phyloP scores from a whole-genome alignment of 257 asterid genomes.

The Voacanga thouarsii region DNA sequence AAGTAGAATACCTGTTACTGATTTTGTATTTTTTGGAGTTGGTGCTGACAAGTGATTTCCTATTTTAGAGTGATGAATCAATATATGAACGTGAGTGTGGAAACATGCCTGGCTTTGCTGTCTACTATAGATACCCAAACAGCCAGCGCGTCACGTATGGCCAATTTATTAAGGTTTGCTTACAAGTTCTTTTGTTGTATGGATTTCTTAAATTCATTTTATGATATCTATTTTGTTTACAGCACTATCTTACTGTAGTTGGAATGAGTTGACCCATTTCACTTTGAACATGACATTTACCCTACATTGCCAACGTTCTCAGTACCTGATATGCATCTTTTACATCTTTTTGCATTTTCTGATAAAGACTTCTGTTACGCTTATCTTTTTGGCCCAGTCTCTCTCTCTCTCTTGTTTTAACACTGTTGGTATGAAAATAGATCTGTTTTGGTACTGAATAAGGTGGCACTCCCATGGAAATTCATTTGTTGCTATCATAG shows the following conservation, averaged over 20 bases:
- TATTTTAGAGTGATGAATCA: conserved; percentile 78
- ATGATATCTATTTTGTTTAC: neutral
- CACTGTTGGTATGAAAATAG: neutral
- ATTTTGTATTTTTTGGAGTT: neutral
- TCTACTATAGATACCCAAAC: conserved; percentile 92
- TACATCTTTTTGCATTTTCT: neutral
- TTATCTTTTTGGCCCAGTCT: neutral
- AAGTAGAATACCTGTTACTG: too few species aligned
- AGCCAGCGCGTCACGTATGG: conserved; percentile 95
- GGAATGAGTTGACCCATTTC: neutral
- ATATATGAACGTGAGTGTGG: conserved; percentile 97
- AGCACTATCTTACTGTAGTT: neutral
- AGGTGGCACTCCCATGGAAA: neutral
- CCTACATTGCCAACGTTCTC: neutral
- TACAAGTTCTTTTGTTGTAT: neutral
- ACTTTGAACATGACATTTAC: neutral
- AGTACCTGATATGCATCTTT: neutral
- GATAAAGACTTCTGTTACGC: neutral
- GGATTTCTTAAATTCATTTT: neutral
- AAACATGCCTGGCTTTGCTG: conserved; percentile 99
- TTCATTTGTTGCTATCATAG: neutral
- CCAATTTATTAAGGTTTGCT: conserved; percentile 88
- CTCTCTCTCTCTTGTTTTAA: neutral
- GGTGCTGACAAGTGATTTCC: neutral
- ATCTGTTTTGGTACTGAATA: neutral